Conservation (phyloP, 2,329 filamentous ascomycete species). For the Penicillium sp. region DNA sequence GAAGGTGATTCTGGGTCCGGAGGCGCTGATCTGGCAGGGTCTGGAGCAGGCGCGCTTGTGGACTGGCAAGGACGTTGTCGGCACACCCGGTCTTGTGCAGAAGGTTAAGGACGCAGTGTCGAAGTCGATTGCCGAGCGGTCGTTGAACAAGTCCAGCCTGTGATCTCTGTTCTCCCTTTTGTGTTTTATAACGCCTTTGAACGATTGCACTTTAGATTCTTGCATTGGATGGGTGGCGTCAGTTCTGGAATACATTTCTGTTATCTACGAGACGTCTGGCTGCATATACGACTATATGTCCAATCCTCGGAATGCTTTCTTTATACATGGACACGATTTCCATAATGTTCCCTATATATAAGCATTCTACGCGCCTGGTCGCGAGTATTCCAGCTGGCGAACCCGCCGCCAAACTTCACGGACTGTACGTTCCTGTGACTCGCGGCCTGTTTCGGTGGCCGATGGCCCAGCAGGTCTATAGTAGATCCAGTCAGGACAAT, state of each 20-base stretch:
- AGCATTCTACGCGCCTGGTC: constrained; percentile 53
- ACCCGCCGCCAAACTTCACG: constrained; percentile 70
- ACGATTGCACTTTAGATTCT: constrained; percentile 23
- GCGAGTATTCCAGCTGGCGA: constrained; percentile 59
- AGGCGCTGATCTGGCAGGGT: constrained; percentile 73
- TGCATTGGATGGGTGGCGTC: constrained; percentile 20
- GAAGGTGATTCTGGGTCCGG: constrained; percentile 70
- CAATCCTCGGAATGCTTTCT: background rate
- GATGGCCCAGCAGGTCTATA: constrained; percentile 60
- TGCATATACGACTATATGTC: background rate
- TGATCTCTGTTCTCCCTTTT: constrained; percentile 11
- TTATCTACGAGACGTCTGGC: background rate
- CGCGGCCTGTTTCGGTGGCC: constrained; percentile 57
- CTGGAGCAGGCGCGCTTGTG: constrained; percentile 61
- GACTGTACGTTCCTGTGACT: constrained; percentile 66
- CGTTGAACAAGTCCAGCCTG: constrained; percentile 25
- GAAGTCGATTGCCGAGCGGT: constrained; percentile 43
- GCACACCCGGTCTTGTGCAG: constrained; percentile 53
- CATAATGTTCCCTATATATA: too few species aligned
- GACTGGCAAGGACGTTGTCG: constrained; percentile 58
- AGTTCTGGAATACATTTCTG: constrained; percentile 11
- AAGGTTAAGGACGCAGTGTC: constrained; percentile 54
- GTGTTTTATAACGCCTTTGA: constrained; percentile 10
- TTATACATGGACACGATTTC: background rate
- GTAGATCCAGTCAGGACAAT: constrained; percentile 1